phyloP scores from a whole-genome alignment of 306 rosid species.

The Begonia masoniana region DNA sequence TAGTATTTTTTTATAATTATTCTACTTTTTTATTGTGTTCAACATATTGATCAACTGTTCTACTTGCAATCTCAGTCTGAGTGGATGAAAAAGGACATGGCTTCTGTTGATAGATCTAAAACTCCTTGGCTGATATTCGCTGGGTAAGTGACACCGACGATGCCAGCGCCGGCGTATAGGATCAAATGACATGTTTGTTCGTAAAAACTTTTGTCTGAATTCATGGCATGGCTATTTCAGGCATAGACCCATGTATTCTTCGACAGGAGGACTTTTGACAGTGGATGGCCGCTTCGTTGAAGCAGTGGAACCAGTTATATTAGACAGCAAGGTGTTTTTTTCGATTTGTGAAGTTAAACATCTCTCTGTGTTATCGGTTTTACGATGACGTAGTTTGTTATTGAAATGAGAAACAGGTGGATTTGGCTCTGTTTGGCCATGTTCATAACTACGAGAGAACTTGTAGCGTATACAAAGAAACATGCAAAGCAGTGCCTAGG shows the following conservation, averaged over 20 bases:
- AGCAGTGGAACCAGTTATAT: conserved; percentile 58
- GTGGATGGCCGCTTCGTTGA: conserved; percentile 16
- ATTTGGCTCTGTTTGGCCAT: conserved; percentile 66
- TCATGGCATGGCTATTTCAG: conserved; percentile 23
- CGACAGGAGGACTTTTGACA: conserved; percentile 8
- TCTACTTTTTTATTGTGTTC: no score
- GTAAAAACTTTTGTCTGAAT: background rate
- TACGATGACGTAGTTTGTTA: no score
- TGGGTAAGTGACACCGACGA: conserved; percentile 33
- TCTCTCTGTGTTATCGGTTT: no score
- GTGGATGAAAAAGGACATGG: conserved; percentile 77
- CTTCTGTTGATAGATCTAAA: conserved; percentile 51
- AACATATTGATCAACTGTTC: no score
- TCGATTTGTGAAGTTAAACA: no score
- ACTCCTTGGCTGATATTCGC: conserved; percentile 82
- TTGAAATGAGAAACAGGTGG: no score
- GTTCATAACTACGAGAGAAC: conserved; percentile 86
- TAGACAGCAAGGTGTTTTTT: no score
- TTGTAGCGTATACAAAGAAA: conserved; percentile 32
- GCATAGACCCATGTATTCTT: conserved; percentile 81
- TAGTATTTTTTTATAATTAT: no score
- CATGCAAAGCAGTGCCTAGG: conserved; percentile 47
- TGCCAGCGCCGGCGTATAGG: no score
- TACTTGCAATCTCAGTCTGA: conserved; percentile 27
- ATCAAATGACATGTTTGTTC: background rate